Evolutionary conservation across 768 basidiomycete species (phyloP), one percentile per base, ranked within the genome.

Genomic region (Amanita thiersii): DNA sequence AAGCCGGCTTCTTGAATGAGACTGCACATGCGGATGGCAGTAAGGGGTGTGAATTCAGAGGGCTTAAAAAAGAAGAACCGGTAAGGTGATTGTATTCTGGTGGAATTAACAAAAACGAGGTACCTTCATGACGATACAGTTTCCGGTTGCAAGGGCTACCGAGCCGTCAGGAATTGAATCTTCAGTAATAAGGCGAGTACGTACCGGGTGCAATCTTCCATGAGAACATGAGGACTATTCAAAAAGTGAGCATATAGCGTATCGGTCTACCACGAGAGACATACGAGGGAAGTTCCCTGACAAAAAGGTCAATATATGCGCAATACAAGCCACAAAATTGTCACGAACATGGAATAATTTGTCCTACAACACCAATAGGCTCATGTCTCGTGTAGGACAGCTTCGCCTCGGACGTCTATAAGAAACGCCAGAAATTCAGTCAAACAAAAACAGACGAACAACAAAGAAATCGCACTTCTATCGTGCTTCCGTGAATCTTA

Each of bases 201-300:
- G n/a, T n/a, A n/a, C n/a, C n/a, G n/a, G 87, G 85, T 0, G 63
- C 84, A 41, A 85, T 50, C 58, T 87, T 87, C 78, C 79, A 81
- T 3, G 70, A 52, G 40, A 75, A 55, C 77, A 85, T 84, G 18
- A 8, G 29, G 43, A 35, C 19, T 20, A 9, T 23, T 20, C 9
- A 23, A 2, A 10, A 3, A 25, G 8, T 9, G 11, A 7, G 0
- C 7, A 15, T 2, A 2, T 7, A 20, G 20, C 6, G 7, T 6
- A 25, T 21, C 12, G 8, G 6, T 12, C 12, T 23, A n/a, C 9
- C 21, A 43, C 39, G 15, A 37, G 2, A 17, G 25, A 36, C 40
- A 24, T 9, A 46, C 21, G 6, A 40, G 45, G 33, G 39, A 30
- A 46, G 11, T 35, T 41, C 40, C 39, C n/a, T n/a, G n/a, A n/a